Base-by-base conservation (phyloP, 176 grass and related monocot genomes). In the Carex parvula region DNA sequence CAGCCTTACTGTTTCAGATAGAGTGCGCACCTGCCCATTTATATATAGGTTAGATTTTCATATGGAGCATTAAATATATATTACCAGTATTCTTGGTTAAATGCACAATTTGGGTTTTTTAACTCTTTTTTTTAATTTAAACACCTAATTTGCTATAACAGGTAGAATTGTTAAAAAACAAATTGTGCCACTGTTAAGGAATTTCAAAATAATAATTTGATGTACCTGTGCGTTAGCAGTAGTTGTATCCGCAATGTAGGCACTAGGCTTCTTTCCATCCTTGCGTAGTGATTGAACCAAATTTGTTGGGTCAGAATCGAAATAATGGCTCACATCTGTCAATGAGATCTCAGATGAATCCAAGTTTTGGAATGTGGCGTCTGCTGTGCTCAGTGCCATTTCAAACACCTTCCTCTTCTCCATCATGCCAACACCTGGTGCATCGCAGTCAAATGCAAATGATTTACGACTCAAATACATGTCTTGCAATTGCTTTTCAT, bases 301-400 rank as follows among this genome's bases (percentile, higher is more conserved):
- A 52, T 99, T 99, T 9, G 96, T 99, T 15, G 96, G 96, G 64
- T 99, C 96, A 0, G 96, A 99, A 59, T 99, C 96, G 29, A 99
- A 99, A 84, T 99, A 99, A 89, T 99, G 96, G 93, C 96, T 99
- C 62, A 99, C 96, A 62, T 99, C 96, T n/a, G 96, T 99, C 20
- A 99, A 80, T 2, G 96, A 99, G 80, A 99, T 99, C 89, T 99
- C 96, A 1, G 96, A 99, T 0, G 96, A 99, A 82, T 99, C 96
- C 29, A 99, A 89, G 89, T 99, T 99, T 66, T 99, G 96, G 88
- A 99, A 99, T 37, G 96, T 99, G 80, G 96, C 93, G 16, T 95
- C 96, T 5, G 96, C 96, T 5, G 96, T 95, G 64, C 89, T 86
- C 79, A 99, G 89, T 55, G 93, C 93, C 63, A 95, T 91, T 85